These are phyloP conservation scores for Apiospora malaysiana DNA, from an alignment of 2,329 filamentous ascomycete species.

Conservation along the genomic window DNA sequence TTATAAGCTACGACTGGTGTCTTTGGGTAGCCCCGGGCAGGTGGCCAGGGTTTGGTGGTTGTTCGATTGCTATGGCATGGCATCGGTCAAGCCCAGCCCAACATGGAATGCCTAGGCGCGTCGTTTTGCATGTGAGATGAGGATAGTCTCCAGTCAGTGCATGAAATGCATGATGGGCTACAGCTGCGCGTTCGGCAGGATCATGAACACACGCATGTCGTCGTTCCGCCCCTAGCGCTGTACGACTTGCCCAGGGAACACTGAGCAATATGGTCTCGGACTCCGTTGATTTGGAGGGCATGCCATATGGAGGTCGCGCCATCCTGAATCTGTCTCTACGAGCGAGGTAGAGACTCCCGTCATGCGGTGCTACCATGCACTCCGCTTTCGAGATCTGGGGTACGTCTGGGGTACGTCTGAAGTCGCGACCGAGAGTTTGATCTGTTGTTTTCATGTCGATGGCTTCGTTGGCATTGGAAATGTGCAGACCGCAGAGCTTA, in stretches of 20 bases:
- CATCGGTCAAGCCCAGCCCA: neutral
- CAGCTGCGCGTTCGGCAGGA: neutral
- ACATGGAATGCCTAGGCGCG: neutral
- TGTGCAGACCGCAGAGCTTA: neutral
- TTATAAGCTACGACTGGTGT: neutral
- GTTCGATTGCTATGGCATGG: neutral
- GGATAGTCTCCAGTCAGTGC: neutral
- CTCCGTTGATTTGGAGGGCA: no score
- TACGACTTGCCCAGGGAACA: no score
- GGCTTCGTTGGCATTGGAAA: neutral
- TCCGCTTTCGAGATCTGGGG: neutral
- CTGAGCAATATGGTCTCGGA: no score
- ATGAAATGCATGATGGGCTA: neutral
- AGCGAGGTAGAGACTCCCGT: neutral
- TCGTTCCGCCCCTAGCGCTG: neutral
- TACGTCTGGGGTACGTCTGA: neutral
- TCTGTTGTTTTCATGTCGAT: neutral
- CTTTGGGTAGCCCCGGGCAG: neutral
- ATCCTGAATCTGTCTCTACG: neutral
- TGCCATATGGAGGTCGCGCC: neutral
- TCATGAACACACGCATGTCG: constrained; percentile 1
- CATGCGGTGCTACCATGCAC: constrained; percentile 6
- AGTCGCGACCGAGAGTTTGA: neutral
- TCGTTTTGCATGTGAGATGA: neutral
- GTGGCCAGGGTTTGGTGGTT: neutral